Percentiles rank a stretch among this genome's conserved stretches.
Conservation (phyloP, 2,329 filamentous ascomycete species). For the Knufia fluminis region DNA sequence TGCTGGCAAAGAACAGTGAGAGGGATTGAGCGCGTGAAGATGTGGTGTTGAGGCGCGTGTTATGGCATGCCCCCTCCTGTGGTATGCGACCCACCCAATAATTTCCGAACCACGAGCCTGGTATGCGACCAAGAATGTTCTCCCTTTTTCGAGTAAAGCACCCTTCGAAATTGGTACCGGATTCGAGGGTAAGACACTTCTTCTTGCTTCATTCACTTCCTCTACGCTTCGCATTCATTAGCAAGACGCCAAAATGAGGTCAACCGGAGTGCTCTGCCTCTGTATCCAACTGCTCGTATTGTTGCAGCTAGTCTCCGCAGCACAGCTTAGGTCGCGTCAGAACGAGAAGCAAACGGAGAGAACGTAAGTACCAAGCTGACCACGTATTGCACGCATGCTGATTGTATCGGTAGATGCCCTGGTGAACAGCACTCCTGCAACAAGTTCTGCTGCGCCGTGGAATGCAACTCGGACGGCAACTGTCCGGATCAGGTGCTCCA, state of each 20-base stretch:
- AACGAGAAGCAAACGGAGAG: slow-evolving; percentile 7
- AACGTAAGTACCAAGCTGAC: neutral
- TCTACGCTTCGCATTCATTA: neutral
- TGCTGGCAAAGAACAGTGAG: neutral
- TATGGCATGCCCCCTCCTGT: neutral
- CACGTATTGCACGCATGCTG: too few relatives aligned
- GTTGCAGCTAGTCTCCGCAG: neutral
- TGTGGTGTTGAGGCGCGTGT: neutral
- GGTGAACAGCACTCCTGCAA: slow-evolving; percentile 4
- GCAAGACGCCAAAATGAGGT: neutral
- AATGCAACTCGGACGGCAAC: slow-evolving; percentile 2
- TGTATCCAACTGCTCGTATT: neutral
- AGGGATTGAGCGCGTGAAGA: neutral
- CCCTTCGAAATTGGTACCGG: too few relatives aligned
- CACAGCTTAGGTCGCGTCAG: neutral
- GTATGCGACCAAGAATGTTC: neutral
- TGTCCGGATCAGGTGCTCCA: slow-evolving; percentile 2
- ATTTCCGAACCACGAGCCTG: neutral
- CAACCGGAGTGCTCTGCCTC: neutral
- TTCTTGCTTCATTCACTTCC: neutral
- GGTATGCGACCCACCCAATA: slow-evolving; percentile 4
- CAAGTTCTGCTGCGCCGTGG: slow-evolving; percentile 6
- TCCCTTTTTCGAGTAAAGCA: neutral
- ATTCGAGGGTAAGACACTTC: too few relatives aligned
- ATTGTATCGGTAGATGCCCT: slow-evolving; percentile 4